These are phyloP conservation scores for Eutypa lata DNA, from an alignment of 2,329 filamentous ascomycete genomes.

Conservation along the genomic window DNA sequence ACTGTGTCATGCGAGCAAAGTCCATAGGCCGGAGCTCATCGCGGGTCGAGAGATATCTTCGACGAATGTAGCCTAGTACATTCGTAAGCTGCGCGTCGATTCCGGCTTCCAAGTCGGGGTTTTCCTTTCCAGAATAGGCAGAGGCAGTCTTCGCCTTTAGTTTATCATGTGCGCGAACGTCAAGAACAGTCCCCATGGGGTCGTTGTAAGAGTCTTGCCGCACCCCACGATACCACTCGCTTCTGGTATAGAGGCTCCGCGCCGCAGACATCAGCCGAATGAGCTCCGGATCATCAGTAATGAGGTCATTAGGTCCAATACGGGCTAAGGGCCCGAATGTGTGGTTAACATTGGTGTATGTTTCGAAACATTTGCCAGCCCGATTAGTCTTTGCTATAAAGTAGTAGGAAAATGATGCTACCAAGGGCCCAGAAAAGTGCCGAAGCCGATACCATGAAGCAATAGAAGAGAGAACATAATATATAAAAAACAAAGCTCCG, in stretches of 20 bases:
- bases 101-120: constrained; percentile 13
- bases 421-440: not conserved
- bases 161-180: constrained; percentile 39
- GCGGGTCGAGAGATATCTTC: constrained; percentile 12
- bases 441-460: not conserved
- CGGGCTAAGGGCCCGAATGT: constrained; percentile 31
- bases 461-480: not conserved
- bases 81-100: constrained; percentile 13
- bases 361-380: not conserved
- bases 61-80: constrained; percentile 14
- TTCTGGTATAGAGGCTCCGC: constrained; percentile 13
- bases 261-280: constrained; percentile 32
- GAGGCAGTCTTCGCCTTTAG: constrained; percentile 18
- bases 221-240: constrained; percentile 13
- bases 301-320: constrained; percentile 38
- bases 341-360: not conserved
- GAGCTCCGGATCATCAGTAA: constrained; percentile 35
- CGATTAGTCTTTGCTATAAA: not conserved
- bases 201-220: constrained; percentile 35
- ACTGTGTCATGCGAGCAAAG: constrained; percentile 10
- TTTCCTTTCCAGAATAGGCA: constrained; percentile 20
- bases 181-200: constrained; percentile 46
- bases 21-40: constrained; percentile 8
- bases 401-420: not conserved
- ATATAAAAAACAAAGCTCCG: not conserved